These are phyloP conservation scores for Phytophthora citrophthora DNA, from an alignment of 352 stramenopile species.

Conservation along the genomic window DNA sequence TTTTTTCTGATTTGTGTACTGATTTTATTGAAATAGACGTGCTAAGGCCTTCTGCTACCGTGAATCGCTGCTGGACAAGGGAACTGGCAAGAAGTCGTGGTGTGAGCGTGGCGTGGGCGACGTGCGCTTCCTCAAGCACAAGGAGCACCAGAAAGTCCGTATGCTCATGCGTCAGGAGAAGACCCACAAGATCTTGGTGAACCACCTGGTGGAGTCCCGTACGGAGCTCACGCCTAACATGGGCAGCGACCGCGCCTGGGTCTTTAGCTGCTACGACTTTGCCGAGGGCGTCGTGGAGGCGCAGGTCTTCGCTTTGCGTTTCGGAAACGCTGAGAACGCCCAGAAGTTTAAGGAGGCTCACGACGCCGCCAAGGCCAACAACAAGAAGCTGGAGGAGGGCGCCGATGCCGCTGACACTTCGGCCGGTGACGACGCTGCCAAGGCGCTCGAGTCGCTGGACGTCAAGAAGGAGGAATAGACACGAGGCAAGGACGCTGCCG, in stretches of 20 bases:
- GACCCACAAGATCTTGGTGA: slow-evolving; percentile 99
- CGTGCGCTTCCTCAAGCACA: slow-evolving; percentile 97
- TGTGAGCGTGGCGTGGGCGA: slow-evolving; percentile 97
- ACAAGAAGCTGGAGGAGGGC: slow-evolving; percentile 94
- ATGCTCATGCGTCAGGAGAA: slow-evolving; percentile 99
- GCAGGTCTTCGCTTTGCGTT: slow-evolving; percentile 92
- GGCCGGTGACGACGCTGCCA: slow-evolving; percentile 93
- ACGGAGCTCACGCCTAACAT: slow-evolving; percentile 97
- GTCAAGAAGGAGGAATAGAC: slow-evolving; percentile 92
- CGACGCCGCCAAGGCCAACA: slow-evolving; percentile 92
- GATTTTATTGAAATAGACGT: slow-evolving; percentile 50
- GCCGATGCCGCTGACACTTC: slow-evolving; percentile 92
- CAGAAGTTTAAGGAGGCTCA: slow-evolving; percentile 98
- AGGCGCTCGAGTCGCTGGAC: slow-evolving; percentile 90
- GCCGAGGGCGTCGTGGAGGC: slow-evolving; percentile 93
- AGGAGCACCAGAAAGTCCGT: slow-evolving; percentile 93
- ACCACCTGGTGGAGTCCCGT: slow-evolving; percentile 97
- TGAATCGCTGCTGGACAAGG: slow-evolving; percentile 98
- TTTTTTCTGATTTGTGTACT: slow-evolving; percentile 3
- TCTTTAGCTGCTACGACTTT: slow-evolving; percentile 99
- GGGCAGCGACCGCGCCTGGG: slow-evolving; percentile 96
- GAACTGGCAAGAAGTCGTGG: slow-evolving; percentile 98
- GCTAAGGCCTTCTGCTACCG: slow-evolving; percentile 97
- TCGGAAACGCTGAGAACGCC: slow-evolving; percentile 96
- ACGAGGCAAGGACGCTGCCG: background rate